Conservation (phyloP, 2,329 filamentous ascomycete genomes). For the Helotiales sp. region DNA sequence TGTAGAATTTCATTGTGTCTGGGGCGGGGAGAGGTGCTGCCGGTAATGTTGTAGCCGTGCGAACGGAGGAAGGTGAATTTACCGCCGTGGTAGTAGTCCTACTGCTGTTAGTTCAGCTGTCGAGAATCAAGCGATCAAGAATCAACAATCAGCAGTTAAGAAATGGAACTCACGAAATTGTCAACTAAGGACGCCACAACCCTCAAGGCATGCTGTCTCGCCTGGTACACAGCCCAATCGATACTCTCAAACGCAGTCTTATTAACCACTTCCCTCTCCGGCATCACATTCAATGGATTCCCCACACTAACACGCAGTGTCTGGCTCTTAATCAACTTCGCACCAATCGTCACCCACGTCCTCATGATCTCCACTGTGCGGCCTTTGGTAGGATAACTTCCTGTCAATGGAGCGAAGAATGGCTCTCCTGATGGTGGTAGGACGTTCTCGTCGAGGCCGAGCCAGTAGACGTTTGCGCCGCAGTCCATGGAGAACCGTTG, state of each 20-base stretch:
- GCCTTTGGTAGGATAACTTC: constrained; percentile 53
- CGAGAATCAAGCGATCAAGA: background rate
- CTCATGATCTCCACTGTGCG: constrained; percentile 53
- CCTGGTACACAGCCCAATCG: constrained; percentile 55
- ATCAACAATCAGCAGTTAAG: background rate
- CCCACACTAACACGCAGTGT: constrained; percentile 54
- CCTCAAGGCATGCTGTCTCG: constrained; percentile 50
- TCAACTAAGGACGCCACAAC: constrained; percentile 53
- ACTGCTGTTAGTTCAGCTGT: constrained; percentile 8
- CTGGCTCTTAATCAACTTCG: constrained; percentile 52
- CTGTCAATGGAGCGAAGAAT: constrained; percentile 50
- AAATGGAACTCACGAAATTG: constrained; percentile 47
- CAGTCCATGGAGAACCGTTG: constrained; percentile 49
- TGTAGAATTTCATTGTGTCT: constrained; percentile 52
- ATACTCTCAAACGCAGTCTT: constrained; percentile 51
- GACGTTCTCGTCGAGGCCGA: constrained; percentile 57
- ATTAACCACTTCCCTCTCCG: constrained; percentile 48
- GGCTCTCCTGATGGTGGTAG: constrained; percentile 49
- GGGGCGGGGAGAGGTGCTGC: constrained; percentile 44
- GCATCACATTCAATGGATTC: constrained; percentile 54
- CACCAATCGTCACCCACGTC: constrained; percentile 51
- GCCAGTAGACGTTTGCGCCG: constrained; percentile 57
- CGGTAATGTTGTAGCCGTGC: constrained; percentile 50
- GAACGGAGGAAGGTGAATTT: constrained; percentile 55
- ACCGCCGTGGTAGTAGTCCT: constrained; percentile 57